Base-by-base conservation (phyloP, 164 flowering plant species). In the Nymphaea colorata region DNA sequence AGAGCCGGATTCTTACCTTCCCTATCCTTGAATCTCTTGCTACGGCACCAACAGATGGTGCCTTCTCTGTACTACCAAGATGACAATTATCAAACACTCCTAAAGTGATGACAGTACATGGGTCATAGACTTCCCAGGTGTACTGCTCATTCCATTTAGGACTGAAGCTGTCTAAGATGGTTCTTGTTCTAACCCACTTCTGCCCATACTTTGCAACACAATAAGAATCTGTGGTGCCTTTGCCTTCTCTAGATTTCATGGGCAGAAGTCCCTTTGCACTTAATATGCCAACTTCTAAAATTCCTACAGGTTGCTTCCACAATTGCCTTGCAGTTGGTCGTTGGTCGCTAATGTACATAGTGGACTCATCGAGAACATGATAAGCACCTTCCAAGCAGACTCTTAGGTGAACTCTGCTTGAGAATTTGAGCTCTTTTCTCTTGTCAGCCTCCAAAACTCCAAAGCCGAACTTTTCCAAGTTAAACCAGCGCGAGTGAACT, bases 171-270 rank as follows among this genome's bases (percentile, higher is more conserved):
- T 79, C 79, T 0, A 80, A 70, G 17, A 82, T 79, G 8, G 89
- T 85, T 74, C 86, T 76, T 7, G 86, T 83, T 36, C 76, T 76
- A 2, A 88, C 89, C 96, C 96, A 90, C 70, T 90, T 90, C 70
- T 76, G 89, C 6, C 96, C 96, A 61, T 82, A 90, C 72, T 84
- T 89, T 5, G 93, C 96, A 2, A 89, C 93, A 64, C 96, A 89
- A 67, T 87, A 90, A 12, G 94, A 86, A 75, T 90, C 96, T 41
- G 94, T 85, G 43, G 82, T 70, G 43, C 78, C 80, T 65, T 74
- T 71, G 3, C 84, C 81, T 12, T 83, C 88, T 64, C 81, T 86
- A 43, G 70, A 77, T 76, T 90, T 88, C 96, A 90, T 88, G 5
- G 90, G 88, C 1, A 66, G 82, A 14, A 90, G 85, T 57, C 88